Evolutionary conservation across 2,329 filamentous ascomycete species (phyloP), one percentile per base, ranked within the genome.

Genomic region (Coniella vitis): DNA sequence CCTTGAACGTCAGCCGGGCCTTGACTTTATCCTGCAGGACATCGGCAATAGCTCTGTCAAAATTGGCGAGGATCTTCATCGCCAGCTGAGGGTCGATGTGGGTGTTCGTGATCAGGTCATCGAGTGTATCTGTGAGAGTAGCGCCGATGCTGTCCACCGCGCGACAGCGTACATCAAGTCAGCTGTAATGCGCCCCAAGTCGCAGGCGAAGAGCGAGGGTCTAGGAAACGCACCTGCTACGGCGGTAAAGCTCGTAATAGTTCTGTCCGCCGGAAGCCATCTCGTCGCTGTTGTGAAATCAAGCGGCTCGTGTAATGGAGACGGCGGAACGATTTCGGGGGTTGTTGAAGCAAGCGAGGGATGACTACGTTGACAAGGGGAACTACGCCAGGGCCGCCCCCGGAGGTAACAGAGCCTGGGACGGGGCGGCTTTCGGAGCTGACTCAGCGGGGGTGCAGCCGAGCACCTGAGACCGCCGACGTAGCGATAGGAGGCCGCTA

Each of bases 51-150:
- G 87, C 85, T 60, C 90, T 86, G 69, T 98, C 93, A 67, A 97
- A 98, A 71, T 95, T 94, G 58, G 84, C 83, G 54, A 98, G 80
- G 56, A 98, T 94, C 78, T 95, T 95, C 89, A 98, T 97, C 44
- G 93, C 93, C 38, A 98, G 81, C 73, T 98, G 93, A 22, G 93
- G 93, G 70, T 97, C 91, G 71, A 98, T 97, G 58, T 88, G 87
- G 62, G 90, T 85, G 58, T 91, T 86, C 65, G 87, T 91, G 69
- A 98, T 97, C 58, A 98, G 77, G 63, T 95, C 89, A 71, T 98
- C 93, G 61, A 98, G 90, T 48, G 90, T 95, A 70, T 98, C 94
- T 47, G 91, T 96, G 61, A 98, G 79, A 50, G 91, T 85, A 62
- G 89, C 79, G 60, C 93, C 93, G 72, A 98, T 89, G 70, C 93